Conservation (phyloP, 371 early-diverging fungal species). For the Haplosporangium sp. region DNA sequence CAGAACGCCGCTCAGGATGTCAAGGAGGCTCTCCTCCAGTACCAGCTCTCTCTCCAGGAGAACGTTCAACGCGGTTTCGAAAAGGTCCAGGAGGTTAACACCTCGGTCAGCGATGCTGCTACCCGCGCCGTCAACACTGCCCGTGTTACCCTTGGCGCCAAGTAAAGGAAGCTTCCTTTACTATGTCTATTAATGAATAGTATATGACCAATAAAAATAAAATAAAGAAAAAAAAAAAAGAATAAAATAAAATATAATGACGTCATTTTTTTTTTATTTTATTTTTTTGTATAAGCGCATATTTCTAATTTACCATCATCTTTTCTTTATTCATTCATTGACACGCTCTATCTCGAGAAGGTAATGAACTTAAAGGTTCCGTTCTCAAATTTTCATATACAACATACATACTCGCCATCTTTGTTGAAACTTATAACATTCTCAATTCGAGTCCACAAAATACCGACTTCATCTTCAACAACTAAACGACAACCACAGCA, state of each 20-base stretch:
- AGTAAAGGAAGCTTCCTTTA: slow-evolving; percentile 21
- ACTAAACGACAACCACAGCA: not conserved
- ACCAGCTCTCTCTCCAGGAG: slow-evolving; percentile 54
- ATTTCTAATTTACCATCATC: not conserved
- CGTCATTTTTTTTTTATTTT: too few relatives aligned
- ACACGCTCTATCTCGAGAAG: not conserved
- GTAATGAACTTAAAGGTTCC: not conserved
- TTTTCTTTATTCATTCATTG: not conserved
- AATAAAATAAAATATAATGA: not conserved
- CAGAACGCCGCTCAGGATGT: slow-evolving; percentile 62
- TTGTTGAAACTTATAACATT: not conserved
- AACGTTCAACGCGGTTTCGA: slow-evolving; percentile 50
- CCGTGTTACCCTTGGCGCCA: slow-evolving; percentile 47
- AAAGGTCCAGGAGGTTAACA: slow-evolving; percentile 55
- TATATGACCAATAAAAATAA: slow-evolving; percentile 3
- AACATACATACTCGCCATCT: not conserved
- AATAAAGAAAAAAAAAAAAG: slow-evolving; percentile 6
- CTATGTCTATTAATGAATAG: not conserved
- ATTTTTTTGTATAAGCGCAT: not conserved
- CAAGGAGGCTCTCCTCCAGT: slow-evolving; percentile 56
- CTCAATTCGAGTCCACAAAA: not conserved
- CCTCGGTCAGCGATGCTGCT: slow-evolving; percentile 42
- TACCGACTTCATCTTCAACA: not conserved
- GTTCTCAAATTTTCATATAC: not conserved
- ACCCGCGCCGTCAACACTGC: slow-evolving; percentile 42